Conservation (phyloP, 2,329 filamentous ascomycete genomes). For the Colletotrichum lupini region DNA sequence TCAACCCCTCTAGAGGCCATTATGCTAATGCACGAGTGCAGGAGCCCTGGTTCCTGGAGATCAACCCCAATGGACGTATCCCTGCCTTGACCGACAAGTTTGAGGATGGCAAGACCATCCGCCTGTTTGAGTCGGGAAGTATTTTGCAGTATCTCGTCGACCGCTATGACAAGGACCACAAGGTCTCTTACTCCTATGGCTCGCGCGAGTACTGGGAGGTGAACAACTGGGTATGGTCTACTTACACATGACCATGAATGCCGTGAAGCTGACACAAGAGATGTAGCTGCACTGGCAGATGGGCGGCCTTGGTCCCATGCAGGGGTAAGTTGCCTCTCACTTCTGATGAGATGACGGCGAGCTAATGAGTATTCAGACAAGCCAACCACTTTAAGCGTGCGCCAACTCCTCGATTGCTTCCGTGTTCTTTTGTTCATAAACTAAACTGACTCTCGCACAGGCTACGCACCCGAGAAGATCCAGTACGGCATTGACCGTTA, state of each 20-base stretch:
- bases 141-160: constrained; percentile 89
- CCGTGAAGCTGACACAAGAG: constrained; percentile 22
- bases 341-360: background rate
- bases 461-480: constrained; percentile 85
- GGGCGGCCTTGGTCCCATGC: constrained; percentile 84
- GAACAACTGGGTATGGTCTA: constrained; percentile 74
- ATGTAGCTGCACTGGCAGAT: constrained; percentile 77
- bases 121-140: constrained; percentile 84
- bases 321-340: constrained; percentile 55
- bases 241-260: background rate
- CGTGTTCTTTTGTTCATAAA: too few species aligned
- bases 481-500: constrained; percentile 87
- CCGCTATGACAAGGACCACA: constrained; percentile 83
- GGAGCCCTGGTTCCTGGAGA: constrained; percentile 86
- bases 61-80: constrained; percentile 94
- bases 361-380: constrained; percentile 57
- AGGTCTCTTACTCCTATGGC: constrained; percentile 81
- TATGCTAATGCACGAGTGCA: constrained; percentile 30
- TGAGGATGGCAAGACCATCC: constrained; percentile 77
- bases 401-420: constrained; percentile 35
- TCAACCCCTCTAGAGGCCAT: background rate
- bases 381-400: constrained; percentile 82
- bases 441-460: constrained; percentile 43
- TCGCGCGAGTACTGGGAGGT: constrained; percentile 82
- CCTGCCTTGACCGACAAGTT: constrained; percentile 87